Evolutionary conservation across 352 stramenopile genomes (phyloP), one percentile per base, ranked within the genome.

Genomic region (Pythium monospermum): DNA sequence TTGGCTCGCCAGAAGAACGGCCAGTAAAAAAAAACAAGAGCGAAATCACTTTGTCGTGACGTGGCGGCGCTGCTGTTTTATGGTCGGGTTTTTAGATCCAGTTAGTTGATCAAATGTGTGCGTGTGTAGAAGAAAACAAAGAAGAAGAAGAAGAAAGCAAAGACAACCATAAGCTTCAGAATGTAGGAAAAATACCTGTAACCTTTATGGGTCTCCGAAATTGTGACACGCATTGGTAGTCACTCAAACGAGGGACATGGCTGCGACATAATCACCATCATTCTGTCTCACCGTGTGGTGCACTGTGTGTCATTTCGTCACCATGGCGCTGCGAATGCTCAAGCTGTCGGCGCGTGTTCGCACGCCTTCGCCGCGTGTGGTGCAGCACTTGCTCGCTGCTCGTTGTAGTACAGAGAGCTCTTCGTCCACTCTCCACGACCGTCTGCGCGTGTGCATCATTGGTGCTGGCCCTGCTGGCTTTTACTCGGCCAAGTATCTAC

Each of bases 401-500:
- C 47, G 42, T 39, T 61, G 52, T n/a, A 47, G 26, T 31, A 38
- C 46, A 15, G 41, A 60, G 22, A 36, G 31, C 2, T 32, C 45
- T 19, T 8, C 42, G 7, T 0, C 41, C 15, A 8, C 48, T 1
- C 16, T 23, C 5, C 27, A 27, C 8, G 53, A 73, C 11, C 28
- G 39, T 2, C 49, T 77, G 47, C 83, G 87, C 23, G 79, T 97
- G 15, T 96, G 86, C 49, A 67, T 98, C 18, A 86, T 98, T 16
- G 93, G 92, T 13, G 87, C 82, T 13, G 93, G 93, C 0, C 93
- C 93, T 11, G 74, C 74, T 13, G 93, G 91, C 23, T 98, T 97
- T 49, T 98, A 98, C 69, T 80, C 85, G n/a, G 71, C 87, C 51
- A 98, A 98, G 59, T 97, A 97, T 65, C 62, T 98, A 57, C 73